Evolutionary conservation across 2,329 filamentous ascomycete genomes (phyloP).

Genomic region (Penicillium sp.): DNA sequence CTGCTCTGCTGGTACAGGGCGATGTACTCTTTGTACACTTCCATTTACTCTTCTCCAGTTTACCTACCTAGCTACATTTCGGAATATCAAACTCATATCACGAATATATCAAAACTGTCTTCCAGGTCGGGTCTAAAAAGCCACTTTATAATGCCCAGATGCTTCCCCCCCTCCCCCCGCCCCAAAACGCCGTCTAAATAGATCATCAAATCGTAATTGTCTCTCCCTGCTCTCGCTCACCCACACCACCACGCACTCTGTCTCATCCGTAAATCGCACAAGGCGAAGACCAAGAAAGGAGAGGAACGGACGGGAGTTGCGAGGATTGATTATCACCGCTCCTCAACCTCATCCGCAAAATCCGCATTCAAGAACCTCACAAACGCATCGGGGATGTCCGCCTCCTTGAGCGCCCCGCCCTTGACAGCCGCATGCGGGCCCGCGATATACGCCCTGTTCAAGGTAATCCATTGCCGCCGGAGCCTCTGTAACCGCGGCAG

Average conservation of each 20-base stretch:
- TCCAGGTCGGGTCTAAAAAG: not conserved
- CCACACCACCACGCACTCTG: not conserved
- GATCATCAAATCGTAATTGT: not conserved
- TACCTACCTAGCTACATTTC: not conserved
- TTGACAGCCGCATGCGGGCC: conserved; percentile 40
- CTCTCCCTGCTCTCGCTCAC: not conserved
- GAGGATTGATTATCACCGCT: not conserved
- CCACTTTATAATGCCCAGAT: not conserved
- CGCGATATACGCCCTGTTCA: conserved; percentile 48
- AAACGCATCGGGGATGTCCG: conserved; percentile 50
- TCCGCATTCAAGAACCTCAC: conserved; percentile 52
- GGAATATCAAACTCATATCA: not conserved
- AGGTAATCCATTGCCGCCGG: conserved; percentile 52
- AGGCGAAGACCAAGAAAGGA: not conserved
- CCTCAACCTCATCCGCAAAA: conserved; percentile 39
- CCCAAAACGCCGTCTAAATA: not conserved
- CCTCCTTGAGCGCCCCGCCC: conserved; percentile 37
- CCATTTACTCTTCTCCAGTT: not conserved
- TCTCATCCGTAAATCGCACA: too few relatives aligned
- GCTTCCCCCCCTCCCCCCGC: not conserved
- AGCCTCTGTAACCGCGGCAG: conserved; percentile 50
- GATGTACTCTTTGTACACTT: not conserved
- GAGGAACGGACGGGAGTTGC: not conserved
- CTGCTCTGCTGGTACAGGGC: not conserved
- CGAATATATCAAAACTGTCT: not conserved